phyloP scores from a whole-genome alignment of 1,284 basidiomycete species.

The Irpex rosettiformis region DNA sequence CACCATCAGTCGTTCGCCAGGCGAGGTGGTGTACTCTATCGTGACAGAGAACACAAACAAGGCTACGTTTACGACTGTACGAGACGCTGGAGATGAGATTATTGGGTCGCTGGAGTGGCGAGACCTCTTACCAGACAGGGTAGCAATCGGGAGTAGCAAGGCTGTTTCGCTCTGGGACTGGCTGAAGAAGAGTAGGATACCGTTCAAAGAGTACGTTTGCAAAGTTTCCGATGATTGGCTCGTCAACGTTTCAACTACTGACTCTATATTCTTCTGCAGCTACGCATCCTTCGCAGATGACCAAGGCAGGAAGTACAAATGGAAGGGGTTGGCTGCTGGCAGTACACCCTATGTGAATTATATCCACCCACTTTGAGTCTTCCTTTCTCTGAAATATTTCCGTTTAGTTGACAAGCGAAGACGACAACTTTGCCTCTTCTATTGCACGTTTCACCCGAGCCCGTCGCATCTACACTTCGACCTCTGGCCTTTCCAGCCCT shows the following conservation, averaged over 20 bases:
- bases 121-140: conserved; percentile 20
- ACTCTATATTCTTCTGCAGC: conserved; percentile 17
- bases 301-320: conserved; percentile 34
- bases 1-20: conserved; percentile 33
- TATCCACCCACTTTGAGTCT: neutral
- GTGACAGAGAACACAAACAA: conserved; percentile 31
- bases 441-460: conserved; percentile 36
- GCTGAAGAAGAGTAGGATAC: conserved; percentile 42
- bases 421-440: conserved; percentile 28
- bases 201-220: conserved; percentile 28
- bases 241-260: too few species aligned
- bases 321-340: conserved; percentile 37
- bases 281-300: conserved; percentile 36
- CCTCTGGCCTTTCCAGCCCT: neutral
- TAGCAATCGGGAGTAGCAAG: conserved; percentile 14
- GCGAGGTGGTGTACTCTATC: conserved; percentile 35
- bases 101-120: conserved; percentile 24
- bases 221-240: neutral
- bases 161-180: conserved; percentile 30
- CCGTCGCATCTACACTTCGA: conserved; percentile 17
- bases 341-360: conserved; percentile 7
- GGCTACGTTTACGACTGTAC: conserved; percentile 32
- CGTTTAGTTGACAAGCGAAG: conserved; percentile 34
- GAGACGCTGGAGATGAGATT: conserved; percentile 22
- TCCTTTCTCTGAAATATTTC: neutral